Evolutionary conservation across 192 early-diverging fungal genomes (phyloP).

Genomic region (Funneliformis mosseae): DNA sequence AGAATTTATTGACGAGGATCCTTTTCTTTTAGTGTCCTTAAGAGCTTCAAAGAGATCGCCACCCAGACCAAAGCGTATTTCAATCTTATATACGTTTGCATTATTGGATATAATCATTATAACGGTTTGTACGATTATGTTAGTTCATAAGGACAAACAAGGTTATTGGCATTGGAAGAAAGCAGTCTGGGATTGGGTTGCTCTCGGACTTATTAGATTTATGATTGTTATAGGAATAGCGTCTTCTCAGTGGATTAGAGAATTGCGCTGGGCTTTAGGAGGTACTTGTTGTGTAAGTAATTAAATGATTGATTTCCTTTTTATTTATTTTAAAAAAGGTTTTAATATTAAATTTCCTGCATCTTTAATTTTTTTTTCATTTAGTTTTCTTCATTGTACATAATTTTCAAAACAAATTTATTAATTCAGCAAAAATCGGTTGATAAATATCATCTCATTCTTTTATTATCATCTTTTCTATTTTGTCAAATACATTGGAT

Average conservation of each 20-base stretch:
- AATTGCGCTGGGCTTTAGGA: not conserved
- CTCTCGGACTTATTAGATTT: constrained; percentile 11
- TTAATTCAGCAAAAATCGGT: not conserved
- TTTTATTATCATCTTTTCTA: not conserved
- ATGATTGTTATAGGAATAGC: not conserved
- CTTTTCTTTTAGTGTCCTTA: constrained; percentile 26
- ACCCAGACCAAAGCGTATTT: constrained; percentile 2
- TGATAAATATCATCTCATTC: not conserved
- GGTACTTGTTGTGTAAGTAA: constrained; percentile 22
- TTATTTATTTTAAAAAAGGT: not conserved
- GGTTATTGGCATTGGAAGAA: not conserved
- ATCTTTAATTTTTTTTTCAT: not conserved
- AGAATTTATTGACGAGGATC: not conserved
- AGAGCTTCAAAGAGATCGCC: not conserved
- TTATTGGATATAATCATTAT: constrained; percentile 9
- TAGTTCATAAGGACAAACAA: not conserved
- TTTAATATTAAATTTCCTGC: not conserved
- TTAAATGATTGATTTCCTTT: not conserved
- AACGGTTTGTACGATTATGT: not conserved
- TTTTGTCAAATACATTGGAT: constrained; percentile 30
- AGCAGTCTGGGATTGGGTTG: constrained; percentile 5
- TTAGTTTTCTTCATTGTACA: constrained; percentile 29
- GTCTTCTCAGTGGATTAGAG: constrained; percentile 16
- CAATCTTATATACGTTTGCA: constrained; percentile 11
- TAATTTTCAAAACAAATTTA: constrained; percentile 29